These are phyloP conservation scores for Zygoascus tannicola DNA, from an alignment of 805 yeast genomes.

Conservation along the genomic window DNA sequence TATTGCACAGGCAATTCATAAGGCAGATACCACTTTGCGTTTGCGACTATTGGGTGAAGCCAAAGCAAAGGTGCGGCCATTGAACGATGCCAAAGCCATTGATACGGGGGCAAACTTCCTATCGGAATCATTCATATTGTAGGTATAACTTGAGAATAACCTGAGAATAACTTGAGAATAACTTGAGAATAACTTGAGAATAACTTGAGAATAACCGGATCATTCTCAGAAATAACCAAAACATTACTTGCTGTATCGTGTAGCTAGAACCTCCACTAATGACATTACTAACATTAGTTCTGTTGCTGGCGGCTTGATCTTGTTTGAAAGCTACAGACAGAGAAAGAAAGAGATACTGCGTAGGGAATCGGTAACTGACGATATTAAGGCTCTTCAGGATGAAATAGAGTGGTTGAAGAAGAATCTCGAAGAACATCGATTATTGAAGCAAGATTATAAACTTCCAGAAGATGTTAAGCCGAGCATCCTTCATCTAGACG, in stretches of 20 bases:
- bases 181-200: too few relatives aligned
- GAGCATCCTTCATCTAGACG: constrained; percentile 9
- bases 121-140: constrained; percentile 65
- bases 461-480: constrained; percentile 42
- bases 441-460: constrained; percentile 38
- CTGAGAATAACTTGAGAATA: too few relatives aligned
- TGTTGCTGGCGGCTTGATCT: constrained; percentile 68
- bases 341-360: constrained; percentile 53
- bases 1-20: constrained; percentile 65
- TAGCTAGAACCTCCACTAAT: background rate
- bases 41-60: constrained; percentile 49
- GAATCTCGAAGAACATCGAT: constrained; percentile 29
- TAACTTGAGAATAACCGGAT: too few relatives aligned
- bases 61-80: constrained; percentile 54
- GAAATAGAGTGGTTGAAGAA: constrained; percentile 51
- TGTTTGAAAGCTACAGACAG: constrained; percentile 63
- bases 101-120: constrained; percentile 74
- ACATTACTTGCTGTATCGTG: too few relatives aligned
- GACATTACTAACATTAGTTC: constrained; percentile 21
- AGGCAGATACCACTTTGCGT: constrained; percentile 52
- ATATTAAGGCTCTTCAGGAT: constrained; percentile 57
- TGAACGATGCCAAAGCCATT: constrained; percentile 73
- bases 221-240: too few relatives aligned
- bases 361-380: constrained; percentile 61
- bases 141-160: constrained; percentile 3